These are phyloP conservation scores for Ganoderma resinaceum DNA, from an alignment of 1,284 basidiomycete species.

Conservation along the genomic window DNA sequence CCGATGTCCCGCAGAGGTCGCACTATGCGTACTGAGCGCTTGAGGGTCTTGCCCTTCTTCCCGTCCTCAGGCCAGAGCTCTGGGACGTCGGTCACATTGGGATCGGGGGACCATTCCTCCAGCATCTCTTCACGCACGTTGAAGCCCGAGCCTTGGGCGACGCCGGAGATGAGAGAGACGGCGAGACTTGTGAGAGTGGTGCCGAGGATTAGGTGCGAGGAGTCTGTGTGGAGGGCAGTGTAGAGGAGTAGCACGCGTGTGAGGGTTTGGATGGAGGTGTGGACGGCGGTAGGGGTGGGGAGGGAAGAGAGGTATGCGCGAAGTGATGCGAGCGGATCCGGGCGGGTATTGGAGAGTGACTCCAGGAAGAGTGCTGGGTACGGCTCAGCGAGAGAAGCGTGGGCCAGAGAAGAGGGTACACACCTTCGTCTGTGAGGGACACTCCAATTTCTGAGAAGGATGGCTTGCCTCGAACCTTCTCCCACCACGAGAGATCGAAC, in stretches of 20 bases:
- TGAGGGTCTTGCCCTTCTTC: conserved; percentile 11
- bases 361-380: conserved; percentile 38
- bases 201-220: conserved; percentile 83
- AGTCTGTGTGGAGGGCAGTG: conserved; percentile 61
- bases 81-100: neutral
- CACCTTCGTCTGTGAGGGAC: conserved; percentile 62
- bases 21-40: conserved; percentile 57
- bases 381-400: conserved; percentile 14
- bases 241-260: conserved; percentile 75
- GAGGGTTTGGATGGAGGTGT: conserved; percentile 68
- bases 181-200: conserved; percentile 85
- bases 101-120: conserved; percentile 63
- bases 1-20: conserved; percentile 80
- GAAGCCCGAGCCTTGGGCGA: conserved; percentile 85
- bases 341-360: conserved; percentile 16
- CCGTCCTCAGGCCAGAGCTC: conserved; percentile 2
- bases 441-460: conserved; percentile 43
- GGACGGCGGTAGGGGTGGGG: conserved; percentile 80
- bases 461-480: conserved; percentile 44
- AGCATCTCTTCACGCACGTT: conserved; percentile 75
- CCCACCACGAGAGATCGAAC: conserved; percentile 77
- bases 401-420: neutral
- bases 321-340: conserved; percentile 57
- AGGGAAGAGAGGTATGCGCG: conserved; percentile 70
- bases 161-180: conserved; percentile 76